Conservation (phyloP, 495 filamentous ascomycete genomes). For the Durotheca rogersii region DNA sequence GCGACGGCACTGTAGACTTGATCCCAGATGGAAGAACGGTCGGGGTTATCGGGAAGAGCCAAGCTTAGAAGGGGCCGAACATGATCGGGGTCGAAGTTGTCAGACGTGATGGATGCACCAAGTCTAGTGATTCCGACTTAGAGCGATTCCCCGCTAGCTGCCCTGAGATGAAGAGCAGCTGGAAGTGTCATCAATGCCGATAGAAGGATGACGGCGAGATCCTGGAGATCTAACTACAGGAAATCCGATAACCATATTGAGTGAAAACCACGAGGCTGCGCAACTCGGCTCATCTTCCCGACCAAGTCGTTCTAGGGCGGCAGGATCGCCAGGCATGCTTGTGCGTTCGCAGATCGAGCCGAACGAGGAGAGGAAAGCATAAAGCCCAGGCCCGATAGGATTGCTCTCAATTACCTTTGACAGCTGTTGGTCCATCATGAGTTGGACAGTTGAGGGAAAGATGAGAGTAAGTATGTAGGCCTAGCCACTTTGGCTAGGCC, state of each 20-base stretch:
- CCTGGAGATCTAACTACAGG: slow-evolving; percentile 33
- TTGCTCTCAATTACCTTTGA: slow-evolving; percentile 5
- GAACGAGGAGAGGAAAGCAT: slow-evolving; percentile 38
- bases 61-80: slow-evolving; percentile 37
- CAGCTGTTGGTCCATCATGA: slow-evolving; percentile 25
- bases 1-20: slow-evolving; percentile 31
- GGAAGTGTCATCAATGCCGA: slow-evolving; percentile 31
- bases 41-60: slow-evolving; percentile 28
- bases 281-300: slow-evolving; percentile 36
- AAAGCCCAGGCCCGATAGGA: slow-evolving; percentile 39
- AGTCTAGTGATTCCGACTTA: slow-evolving; percentile 22
- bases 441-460: no score
- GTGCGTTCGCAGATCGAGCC: slow-evolving; percentile 29
- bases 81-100: slow-evolving; percentile 38
- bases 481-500: no score
- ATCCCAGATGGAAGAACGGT: slow-evolving; percentile 30
- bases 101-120: slow-evolving; percentile 35
- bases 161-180: slow-evolving; percentile 25
- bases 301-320: slow-evolving; percentile 34
- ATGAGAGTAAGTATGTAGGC: no score
- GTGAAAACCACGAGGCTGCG: no score
- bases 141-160: slow-evolving; percentile 26
- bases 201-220: slow-evolving; percentile 22
- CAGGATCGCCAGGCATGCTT: slow-evolving; percentile 16
- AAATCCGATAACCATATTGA: slow-evolving; percentile 11